Evolutionary conservation across 768 basidiomycete species (phyloP), one percentile per base, ranked within the genome.

Genomic region (Mycena capillaripes): DNA sequence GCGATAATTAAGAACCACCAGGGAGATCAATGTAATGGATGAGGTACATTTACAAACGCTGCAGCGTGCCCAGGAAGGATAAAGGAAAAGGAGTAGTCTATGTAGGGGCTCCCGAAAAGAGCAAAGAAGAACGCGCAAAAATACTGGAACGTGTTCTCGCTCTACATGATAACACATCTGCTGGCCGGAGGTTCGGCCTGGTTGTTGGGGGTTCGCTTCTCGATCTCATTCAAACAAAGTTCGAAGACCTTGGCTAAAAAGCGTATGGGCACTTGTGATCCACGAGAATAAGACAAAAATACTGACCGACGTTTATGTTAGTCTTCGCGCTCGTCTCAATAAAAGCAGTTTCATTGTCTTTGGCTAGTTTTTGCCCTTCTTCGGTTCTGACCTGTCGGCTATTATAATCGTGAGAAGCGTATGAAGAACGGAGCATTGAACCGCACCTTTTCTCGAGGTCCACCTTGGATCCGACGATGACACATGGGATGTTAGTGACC

Each of bases 261-360:
- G 66, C 64, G n/a, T 40, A 9, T 19, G 25, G 2, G 36, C 23
- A 48, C 27, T 56, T 38, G 38, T 16, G 38, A 34, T n/a, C 44
- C 55, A 55, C 29, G 61, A 36, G 62, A 69, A 44, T 48, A 56
- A 23, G 25, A 12, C 59, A 30, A 55, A 56, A 36, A 58, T 32
- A 92, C 96, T 82, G 77, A 97, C 96, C 91, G 75, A 98, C 93
- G 82, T 97, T 97, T 80, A 90, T 82, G 74, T 96, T 95, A 69
- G 90, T 88, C 88, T 95, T 96, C 38, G 97, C 96, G 76, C 94
- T 96, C n/a, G 95, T 95, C 82, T 98, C 97, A 46, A 97, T 86
- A 85, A 91, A 97, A 6, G 92, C 93, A 8, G 95, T 92, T 53
- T 91, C 89, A 75, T 92, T 90, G 65, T 85, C 85, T 77, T 89